A percentile compares a stretch with the other conserved stretches of the same genome.
Evolutionary conservation across 192 early-diverging fungal genomes (phyloP).

Genomic region (Backusella psychrophila): DNA sequence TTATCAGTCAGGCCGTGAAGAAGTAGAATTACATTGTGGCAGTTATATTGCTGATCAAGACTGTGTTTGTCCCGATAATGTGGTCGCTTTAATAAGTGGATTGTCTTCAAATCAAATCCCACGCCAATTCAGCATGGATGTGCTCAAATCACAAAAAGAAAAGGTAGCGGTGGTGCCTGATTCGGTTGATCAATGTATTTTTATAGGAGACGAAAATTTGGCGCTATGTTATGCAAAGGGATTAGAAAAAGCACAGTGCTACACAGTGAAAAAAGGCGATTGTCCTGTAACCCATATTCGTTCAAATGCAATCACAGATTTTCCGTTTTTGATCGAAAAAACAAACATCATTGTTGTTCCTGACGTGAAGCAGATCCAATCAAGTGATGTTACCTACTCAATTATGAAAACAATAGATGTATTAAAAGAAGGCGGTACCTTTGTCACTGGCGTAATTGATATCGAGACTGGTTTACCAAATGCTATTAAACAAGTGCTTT

Average conservation of each 20-base stretch:
- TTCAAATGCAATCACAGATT: background rate
- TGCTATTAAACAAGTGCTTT: background rate
- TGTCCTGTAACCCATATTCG: background rate
- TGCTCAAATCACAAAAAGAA: background rate
- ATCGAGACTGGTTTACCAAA: background rate
- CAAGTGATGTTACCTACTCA: background rate
- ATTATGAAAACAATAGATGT: background rate
- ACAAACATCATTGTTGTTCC: background rate
- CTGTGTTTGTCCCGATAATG: slow-evolving; percentile 17
- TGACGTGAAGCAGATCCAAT: background rate
- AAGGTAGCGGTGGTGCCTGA: background rate
- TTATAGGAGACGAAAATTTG: background rate
- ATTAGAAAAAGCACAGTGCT: background rate
- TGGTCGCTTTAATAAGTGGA: slow-evolving; percentile 3
- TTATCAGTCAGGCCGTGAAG: slow-evolving; percentile 34
- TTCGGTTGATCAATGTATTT: background rate
- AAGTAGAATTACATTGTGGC: slow-evolving; percentile 43
- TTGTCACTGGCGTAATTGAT: background rate
- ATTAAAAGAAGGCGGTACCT: background rate
- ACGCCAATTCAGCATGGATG: slow-evolving; percentile 22
- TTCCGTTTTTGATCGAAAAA: slow-evolving; percentile 1
- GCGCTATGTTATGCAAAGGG: background rate
- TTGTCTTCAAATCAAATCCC: background rate
- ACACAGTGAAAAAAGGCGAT: background rate
- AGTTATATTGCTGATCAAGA: slow-evolving; percentile 35